phyloP scores from a whole-genome alignment of 768 basidiomycete species.

The Hortiboletus campestris region DNA sequence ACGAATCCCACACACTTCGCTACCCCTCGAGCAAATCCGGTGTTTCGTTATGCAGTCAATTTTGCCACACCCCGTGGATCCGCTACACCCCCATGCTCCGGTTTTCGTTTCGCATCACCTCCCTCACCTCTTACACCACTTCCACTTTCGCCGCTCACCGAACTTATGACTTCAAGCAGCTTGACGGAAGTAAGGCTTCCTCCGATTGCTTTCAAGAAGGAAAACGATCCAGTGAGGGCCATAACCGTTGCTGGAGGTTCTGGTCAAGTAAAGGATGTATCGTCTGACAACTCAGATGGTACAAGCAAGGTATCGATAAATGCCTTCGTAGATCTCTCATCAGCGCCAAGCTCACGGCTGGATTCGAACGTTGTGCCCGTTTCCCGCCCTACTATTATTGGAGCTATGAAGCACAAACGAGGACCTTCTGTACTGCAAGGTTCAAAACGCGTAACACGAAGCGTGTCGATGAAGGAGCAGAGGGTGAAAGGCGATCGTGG shows the following conservation, averaged over 20 bases:
- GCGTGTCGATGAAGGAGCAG: conserved; percentile 27
- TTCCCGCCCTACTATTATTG: background rate
- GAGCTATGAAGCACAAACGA: conserved; percentile 18
- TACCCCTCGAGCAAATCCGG: conserved; percentile 7
- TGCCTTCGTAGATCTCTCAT: background rate
- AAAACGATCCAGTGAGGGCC: background rate
- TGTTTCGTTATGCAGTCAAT: conserved; percentile 26
- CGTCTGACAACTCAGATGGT: background rate
- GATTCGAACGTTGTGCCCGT: background rate
- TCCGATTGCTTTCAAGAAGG: background rate
- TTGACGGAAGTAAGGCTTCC: conserved; percentile 3
- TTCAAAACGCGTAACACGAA: conserved; percentile 28
- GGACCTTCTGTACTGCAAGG: conserved; percentile 9
- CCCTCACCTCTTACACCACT: conserved; percentile 52
- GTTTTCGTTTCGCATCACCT: conserved; percentile 15
- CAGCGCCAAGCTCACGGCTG: background rate
- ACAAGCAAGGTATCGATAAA: background rate
- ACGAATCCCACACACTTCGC: conserved; percentile 13
- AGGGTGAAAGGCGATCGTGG: background rate
- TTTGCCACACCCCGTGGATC: conserved; percentile 26
- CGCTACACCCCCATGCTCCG: background rate
- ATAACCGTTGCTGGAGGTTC: background rate
- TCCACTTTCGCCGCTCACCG: conserved; percentile 43
- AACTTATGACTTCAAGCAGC: background rate
- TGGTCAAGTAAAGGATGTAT: background rate